These are phyloP conservation scores for Exserohilum rostratum DNA, from an alignment of 2,329 filamentous ascomycete species.

Conservation along the genomic window DNA sequence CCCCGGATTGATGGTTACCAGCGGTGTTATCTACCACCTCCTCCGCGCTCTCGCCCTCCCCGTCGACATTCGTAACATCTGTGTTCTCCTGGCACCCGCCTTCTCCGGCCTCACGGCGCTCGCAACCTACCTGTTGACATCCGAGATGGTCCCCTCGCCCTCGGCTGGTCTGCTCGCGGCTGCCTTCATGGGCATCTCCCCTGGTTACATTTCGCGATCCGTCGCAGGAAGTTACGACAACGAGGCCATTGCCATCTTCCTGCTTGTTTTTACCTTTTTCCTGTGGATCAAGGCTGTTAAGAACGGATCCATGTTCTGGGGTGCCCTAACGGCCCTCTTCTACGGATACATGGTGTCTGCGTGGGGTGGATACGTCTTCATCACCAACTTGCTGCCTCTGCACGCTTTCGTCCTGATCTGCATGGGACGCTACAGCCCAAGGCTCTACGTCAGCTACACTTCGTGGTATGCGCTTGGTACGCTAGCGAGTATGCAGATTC, in stretches of 20 bases:
- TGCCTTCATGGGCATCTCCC: conserved; percentile 94
- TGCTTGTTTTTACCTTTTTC: conserved; percentile 97
- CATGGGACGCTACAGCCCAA: conserved; percentile 95
- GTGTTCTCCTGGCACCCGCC: conserved; percentile 90
- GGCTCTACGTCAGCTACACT: conserved; percentile 94
- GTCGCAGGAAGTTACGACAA: conserved; percentile 99
- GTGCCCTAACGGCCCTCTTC: conserved; percentile 89
- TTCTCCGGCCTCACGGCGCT: conserved; percentile 94
- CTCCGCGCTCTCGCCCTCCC: conserved; percentile 88
- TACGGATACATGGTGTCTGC: conserved; percentile 99
- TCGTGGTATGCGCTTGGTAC: conserved; percentile 98
- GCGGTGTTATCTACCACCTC: conserved; percentile 92
- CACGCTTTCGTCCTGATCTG: conserved; percentile 92
- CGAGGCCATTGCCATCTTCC: conserved; percentile 98
- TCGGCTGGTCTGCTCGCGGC: conserved; percentile 95
- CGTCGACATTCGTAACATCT: conserved; percentile 98
- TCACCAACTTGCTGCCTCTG: conserved; percentile 93
- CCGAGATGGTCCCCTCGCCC: conserved; percentile 94
- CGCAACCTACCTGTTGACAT: conserved; percentile 92
- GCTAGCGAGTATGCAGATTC: conserved; percentile 98
- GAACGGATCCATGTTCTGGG: conserved; percentile 95
- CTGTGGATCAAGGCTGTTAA: conserved; percentile 99
- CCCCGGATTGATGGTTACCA: conserved; percentile 98
- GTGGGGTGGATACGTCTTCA: conserved; percentile 99
- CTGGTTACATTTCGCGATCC: conserved; percentile 96